A percentile compares a stretch with the other conserved stretches of the same genome.
These are phyloP conservation scores for Gastrodia elata DNA, from an alignment of 106 monocot genomes.

Conservation along the genomic window DNA sequence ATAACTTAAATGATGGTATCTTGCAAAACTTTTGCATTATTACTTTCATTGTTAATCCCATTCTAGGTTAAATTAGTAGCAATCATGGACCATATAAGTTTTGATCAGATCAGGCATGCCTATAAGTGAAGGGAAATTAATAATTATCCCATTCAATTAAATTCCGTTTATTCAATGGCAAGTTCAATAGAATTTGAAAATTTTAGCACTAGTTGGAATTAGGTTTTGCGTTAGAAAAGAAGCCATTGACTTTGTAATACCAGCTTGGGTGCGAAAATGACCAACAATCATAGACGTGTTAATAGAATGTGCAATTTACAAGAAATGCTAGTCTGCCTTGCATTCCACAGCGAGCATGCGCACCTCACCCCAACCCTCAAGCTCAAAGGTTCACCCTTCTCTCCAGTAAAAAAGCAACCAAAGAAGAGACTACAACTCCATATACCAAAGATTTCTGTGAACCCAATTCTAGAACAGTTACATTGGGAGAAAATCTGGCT, in stretches of 20 bases:
- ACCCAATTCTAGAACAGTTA: background rate
- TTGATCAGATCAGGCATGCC: background rate
- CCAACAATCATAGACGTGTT: background rate
- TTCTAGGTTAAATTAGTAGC: too few relatives aligned
- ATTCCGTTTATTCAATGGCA: background rate
- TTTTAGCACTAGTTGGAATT: background rate
- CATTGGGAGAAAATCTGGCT: background rate
- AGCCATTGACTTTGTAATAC: background rate
- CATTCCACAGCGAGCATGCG: background rate
- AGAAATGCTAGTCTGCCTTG: background rate
- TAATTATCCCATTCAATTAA: background rate
- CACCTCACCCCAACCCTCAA: background rate
- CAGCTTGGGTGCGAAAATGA: background rate
- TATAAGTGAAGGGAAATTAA: too few relatives aligned
- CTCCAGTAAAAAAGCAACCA: background rate
- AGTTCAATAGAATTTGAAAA: background rate
- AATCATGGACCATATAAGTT: background rate
- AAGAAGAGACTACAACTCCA: background rate
- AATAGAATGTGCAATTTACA: background rate
- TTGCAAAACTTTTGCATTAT: too few relatives aligned
- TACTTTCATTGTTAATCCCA: too few relatives aligned
- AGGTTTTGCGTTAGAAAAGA: background rate
- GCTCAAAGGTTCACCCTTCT: background rate
- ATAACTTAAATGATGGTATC: background rate
- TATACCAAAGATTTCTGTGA: background rate